Conservation (phyloP, 257 asterid genomes). For the Pogostemon cablin region DNA sequence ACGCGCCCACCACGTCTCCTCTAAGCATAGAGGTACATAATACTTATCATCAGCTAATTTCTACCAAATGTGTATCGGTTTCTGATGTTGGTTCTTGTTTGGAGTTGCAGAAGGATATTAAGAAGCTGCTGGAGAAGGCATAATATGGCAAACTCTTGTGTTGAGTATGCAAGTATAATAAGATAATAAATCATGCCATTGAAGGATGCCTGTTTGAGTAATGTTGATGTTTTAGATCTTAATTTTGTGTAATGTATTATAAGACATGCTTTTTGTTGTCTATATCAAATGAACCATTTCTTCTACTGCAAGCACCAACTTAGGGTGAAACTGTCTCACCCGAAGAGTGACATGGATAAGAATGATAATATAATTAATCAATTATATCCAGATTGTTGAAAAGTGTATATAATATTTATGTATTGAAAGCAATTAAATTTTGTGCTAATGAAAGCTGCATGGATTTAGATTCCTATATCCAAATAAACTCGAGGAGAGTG, state of each 20-base stretch:
- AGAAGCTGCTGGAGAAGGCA: slow-evolving; percentile 72
- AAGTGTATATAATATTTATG: too few species aligned
- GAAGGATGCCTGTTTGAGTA: slow-evolving; percentile 21
- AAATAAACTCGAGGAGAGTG: too few species aligned
- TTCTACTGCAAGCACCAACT: too few species aligned
- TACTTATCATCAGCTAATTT: not conserved
- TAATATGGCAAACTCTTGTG: slow-evolving; percentile 19
- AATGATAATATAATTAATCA: too few species aligned
- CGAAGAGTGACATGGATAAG: too few species aligned
- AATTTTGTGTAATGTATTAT: slow-evolving; percentile 17
- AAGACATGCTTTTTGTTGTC: not conserved
- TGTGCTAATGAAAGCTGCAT: too few species aligned
- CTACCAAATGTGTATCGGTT: too few species aligned
- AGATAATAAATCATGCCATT: not conserved
- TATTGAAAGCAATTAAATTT: too few species aligned
- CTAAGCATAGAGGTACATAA: slow-evolving; percentile 76
- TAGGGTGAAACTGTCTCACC: too few species aligned
- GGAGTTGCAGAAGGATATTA: slow-evolving; percentile 77
- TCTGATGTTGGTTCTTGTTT: not conserved
- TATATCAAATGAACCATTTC: not conserved
- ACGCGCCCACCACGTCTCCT: slow-evolving; percentile 88
- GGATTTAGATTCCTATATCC: too few species aligned
- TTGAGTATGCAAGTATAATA: slow-evolving; percentile 22
- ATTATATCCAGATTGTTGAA: too few species aligned
- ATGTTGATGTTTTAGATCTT: slow-evolving; percentile 7